Percentiles rank a stretch among this genome's conserved stretches.
phyloP scores from a whole-genome alignment of 176 grass and related monocot genomes.

The Rhynchospora breviuscula region DNA sequence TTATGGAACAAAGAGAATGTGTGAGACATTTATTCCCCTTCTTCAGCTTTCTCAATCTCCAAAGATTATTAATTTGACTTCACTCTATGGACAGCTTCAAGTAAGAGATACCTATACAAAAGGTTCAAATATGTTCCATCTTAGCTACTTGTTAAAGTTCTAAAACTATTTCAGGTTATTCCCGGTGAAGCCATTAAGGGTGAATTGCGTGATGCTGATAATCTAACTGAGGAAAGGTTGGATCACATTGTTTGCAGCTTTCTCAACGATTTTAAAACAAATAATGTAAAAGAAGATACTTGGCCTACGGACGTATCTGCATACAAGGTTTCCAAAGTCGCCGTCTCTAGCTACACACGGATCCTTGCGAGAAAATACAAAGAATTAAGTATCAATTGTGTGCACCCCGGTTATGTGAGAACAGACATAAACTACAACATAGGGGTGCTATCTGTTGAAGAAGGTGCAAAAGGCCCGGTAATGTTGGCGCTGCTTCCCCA shows the following conservation, averaged over 20 bases:
- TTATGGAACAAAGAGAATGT: conserved; percentile 42
- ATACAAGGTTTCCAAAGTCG: conserved; percentile 31
- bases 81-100: not conserved
- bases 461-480: conserved; percentile 29
- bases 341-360: conserved; percentile 31
- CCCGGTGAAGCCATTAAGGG: conserved; percentile 32
- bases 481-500: conserved; percentile 18
- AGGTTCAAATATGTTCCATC: not conserved
- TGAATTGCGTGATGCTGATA: conserved; percentile 27
- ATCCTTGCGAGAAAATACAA: conserved; percentile 29
- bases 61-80: conserved; percentile 45
- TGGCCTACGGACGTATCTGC: conserved; percentile 49
- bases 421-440: conserved; percentile 33
- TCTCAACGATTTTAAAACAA: conserved; percentile 35
- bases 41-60: conserved; percentile 36
- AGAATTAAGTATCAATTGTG: conserved; percentile 27
- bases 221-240: conserved; percentile 39
- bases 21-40: conserved; percentile 38
- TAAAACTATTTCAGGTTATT: conserved; percentile 17
- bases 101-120: not conserved
- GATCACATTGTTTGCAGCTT: conserved; percentile 26
- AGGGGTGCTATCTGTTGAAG: conserved; percentile 22
- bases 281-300: conserved; percentile 35
- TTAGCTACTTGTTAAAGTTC: not conserved
- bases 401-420: conserved; percentile 22